Percentiles rank a stretch among this genome's conserved stretches.
phyloP scores from a whole-genome alignment of 1,284 basidiomycete species.

The Fomitopsis betulina region DNA sequence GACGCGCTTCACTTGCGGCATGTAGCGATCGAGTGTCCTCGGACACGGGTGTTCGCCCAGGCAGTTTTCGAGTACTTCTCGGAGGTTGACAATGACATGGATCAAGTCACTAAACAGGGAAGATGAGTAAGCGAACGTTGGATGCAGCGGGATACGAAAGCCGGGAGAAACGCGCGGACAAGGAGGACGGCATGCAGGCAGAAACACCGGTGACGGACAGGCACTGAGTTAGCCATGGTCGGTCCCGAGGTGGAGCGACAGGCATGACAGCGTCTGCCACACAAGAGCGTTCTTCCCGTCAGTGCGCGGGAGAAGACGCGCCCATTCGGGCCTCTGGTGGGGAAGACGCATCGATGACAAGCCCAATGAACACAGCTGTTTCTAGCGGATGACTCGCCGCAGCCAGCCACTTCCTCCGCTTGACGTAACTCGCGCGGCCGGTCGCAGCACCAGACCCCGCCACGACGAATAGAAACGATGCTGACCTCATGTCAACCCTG shows the following conservation, averaged over 20 bases:
- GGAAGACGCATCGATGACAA: background rate
- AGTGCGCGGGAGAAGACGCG: background rate
- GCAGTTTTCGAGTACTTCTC: slow-evolving; percentile 79
- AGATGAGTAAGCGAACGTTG: slow-evolving; percentile 1
- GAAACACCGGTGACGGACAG: background rate
- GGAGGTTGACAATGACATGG: slow-evolving; percentile 76
- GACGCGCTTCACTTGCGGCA: slow-evolving; percentile 78
- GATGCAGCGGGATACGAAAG: background rate
- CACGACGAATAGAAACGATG: slow-evolving; percentile 5
- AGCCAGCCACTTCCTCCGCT: background rate
- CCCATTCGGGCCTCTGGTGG: background rate
- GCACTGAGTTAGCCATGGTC: background rate
- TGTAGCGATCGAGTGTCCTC: slow-evolving; percentile 65
- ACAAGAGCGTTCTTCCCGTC: background rate
- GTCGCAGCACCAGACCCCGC: background rate
- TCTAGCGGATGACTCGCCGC: background rate
- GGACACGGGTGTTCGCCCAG: slow-evolving; percentile 83
- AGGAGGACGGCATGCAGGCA: background rate
- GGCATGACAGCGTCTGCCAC: background rate
- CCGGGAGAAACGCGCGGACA: background rate
- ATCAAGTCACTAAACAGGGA: slow-evolving; percentile 67
- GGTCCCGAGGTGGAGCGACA: background rate
- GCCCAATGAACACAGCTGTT: background rate
- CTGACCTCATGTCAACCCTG: slow-evolving; percentile 79
- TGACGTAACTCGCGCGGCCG: background rate